Evolutionary conservation across 768 basidiomycete species (phyloP).

Genomic region (Cyathus striatus): DNA sequence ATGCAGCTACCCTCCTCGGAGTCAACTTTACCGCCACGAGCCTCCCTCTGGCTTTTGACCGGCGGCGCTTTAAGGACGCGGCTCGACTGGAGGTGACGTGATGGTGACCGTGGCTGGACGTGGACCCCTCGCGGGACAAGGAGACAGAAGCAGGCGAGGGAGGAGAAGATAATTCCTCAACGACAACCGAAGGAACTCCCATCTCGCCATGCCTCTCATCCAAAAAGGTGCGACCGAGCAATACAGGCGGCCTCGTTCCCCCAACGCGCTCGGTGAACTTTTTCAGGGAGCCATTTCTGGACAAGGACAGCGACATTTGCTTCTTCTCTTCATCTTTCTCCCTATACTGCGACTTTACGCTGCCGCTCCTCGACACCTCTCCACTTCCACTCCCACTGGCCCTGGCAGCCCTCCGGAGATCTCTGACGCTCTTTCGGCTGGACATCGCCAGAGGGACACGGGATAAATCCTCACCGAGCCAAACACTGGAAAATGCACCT

Average conservation of each 20-base stretch:
- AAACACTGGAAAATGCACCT: constrained; percentile 73
- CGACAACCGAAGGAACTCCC: constrained; percentile 10
- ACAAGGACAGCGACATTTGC: background rate
- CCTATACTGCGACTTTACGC: constrained; percentile 4
- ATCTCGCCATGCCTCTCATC: constrained; percentile 26
- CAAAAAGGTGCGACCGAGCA: constrained; percentile 10
- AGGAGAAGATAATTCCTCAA: too few relatives aligned
- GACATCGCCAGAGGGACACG: constrained; percentile 38
- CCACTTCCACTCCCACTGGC: background rate
- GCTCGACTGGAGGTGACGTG: too few relatives aligned
- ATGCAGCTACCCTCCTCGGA: constrained; percentile 23
- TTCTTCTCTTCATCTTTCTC: constrained; percentile 6
- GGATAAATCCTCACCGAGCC: constrained; percentile 59
- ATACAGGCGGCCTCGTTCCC: constrained; percentile 18
- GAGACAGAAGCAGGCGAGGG: too few relatives aligned
- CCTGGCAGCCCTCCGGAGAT: constrained; percentile 25
- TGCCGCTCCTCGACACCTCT: constrained; percentile 4
- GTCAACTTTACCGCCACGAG: constrained; percentile 48
- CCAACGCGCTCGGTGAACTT: constrained; percentile 23
- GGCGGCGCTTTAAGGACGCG: constrained; percentile 1
- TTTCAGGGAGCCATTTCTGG: constrained; percentile 8
- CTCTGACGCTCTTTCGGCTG: constrained; percentile 32
- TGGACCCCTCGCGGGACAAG: too few relatives aligned
- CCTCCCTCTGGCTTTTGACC: constrained; percentile 12
- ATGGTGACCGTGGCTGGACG: too few relatives aligned